Conservation (phyloP, 257 asterid species). For the Solanum chilense region DNA sequence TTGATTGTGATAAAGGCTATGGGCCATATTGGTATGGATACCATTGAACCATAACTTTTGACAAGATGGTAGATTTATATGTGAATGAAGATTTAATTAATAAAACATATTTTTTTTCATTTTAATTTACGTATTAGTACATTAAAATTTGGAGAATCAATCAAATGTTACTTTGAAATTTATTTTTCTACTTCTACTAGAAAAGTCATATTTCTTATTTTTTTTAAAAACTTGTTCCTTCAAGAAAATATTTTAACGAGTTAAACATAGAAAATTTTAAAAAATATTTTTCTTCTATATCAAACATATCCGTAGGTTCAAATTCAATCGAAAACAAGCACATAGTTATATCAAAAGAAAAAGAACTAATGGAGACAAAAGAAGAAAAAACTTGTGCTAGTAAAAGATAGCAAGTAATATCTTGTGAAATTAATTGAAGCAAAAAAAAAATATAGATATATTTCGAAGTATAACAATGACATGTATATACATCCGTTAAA, state of each 20-base stretch:
- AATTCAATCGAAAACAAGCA: background rate
- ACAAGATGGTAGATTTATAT: too few relatives aligned
- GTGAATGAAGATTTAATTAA: background rate
- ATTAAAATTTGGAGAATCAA: too few relatives aligned
- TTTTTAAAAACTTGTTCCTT: accelerated
- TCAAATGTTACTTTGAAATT: too few relatives aligned
- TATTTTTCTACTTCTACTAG: too few relatives aligned
- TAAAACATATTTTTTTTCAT: too few relatives aligned
- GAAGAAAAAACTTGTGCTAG: background rate
- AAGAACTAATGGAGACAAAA: too few relatives aligned
- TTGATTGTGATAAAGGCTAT: background rate
- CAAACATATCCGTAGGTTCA: background rate
- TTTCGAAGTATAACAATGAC: accelerated
- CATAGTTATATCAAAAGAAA: background rate
- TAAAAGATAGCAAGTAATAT: background rate
- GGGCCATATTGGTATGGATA: background rate
- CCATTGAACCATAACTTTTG: too few relatives aligned
- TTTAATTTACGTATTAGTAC: too few relatives aligned
- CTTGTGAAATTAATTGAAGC: background rate
- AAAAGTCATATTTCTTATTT: too few relatives aligned
- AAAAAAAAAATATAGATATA: too few relatives aligned
- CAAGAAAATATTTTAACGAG: background rate
- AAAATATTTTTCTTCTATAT: too few relatives aligned
- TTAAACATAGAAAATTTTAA: background rate
- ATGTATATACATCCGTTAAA: too few relatives aligned